phyloP scores from a whole-genome alignment of 331 rosid genomes.

The Quercus lobata region DNA sequence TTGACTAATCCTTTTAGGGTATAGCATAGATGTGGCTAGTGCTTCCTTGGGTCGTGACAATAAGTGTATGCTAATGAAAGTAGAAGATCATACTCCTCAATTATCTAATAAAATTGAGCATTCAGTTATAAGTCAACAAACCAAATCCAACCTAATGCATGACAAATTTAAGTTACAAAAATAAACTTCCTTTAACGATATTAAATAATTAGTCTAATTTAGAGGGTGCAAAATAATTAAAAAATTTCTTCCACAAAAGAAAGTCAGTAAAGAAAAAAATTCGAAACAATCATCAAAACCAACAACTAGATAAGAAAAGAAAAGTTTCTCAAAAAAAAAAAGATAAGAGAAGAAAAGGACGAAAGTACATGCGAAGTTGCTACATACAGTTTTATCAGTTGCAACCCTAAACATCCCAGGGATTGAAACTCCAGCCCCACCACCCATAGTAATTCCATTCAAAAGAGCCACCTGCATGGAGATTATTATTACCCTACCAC shows the following conservation, averaged over 20 bases:
- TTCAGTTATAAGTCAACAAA: too few relatives aligned
- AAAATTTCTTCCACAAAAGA: neutral
- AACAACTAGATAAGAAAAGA: neutral
- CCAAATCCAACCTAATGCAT: too few relatives aligned
- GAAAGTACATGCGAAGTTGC: too few relatives aligned
- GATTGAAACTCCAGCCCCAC: constrained; percentile 90
- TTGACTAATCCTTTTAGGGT: too few relatives aligned
- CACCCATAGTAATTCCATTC: constrained; percentile 95
- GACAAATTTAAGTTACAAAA: too few relatives aligned
- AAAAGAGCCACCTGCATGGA: constrained; percentile 43
- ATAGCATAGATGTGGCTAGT: too few relatives aligned
- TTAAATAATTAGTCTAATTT: neutral
- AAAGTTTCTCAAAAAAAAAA: too few relatives aligned
- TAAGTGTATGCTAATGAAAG: neutral
- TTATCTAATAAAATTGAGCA: neutral
- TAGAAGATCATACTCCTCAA: neutral
- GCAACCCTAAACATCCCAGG: constrained; percentile 68
- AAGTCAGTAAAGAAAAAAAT: neutral
- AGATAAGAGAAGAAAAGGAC: neutral
- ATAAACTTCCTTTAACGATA: neutral
- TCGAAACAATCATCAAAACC: neutral
- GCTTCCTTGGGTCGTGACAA: too few relatives aligned
- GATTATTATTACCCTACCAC: too few relatives aligned
- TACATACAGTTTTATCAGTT: too few relatives aligned
- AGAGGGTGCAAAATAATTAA: neutral